These are phyloP conservation scores for Apocynum venetum DNA, from an alignment of 257 asterid genomes.

Conservation along the genomic window DNA sequence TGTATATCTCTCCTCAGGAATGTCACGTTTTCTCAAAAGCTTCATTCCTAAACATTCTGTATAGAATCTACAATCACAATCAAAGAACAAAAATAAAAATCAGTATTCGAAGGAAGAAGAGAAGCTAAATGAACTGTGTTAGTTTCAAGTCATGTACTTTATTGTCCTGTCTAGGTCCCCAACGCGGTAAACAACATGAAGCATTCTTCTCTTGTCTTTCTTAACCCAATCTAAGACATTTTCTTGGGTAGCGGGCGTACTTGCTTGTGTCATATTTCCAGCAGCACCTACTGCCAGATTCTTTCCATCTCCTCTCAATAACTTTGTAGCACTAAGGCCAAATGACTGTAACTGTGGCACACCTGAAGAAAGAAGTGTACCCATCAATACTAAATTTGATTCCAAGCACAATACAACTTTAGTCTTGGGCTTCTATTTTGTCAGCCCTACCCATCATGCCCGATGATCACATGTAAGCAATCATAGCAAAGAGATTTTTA, in stretches of 20 bases:
- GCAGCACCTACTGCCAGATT: slow-evolving; percentile 40
- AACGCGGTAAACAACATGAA: slow-evolving; percentile 96
- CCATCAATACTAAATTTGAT: slow-evolving; percentile 14
- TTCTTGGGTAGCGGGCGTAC: slow-evolving; percentile 61
- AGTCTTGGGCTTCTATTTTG: background rate
- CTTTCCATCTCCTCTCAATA: slow-evolving; percentile 37
- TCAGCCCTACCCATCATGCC: background rate
- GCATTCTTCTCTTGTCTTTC: slow-evolving; percentile 90
- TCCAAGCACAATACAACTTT: slow-evolving; percentile 3
- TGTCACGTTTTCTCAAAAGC: slow-evolving; percentile 86
- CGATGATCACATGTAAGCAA: background rate
- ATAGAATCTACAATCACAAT: slow-evolving; percentile 71
- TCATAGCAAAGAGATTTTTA: background rate
- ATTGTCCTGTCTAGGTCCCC: slow-evolving; percentile 98
- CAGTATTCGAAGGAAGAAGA: slow-evolving; percentile 16
- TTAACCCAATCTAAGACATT: slow-evolving; percentile 82
- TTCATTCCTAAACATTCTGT: slow-evolving; percentile 97
- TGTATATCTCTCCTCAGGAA: slow-evolving; percentile 91
- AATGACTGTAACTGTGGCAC: slow-evolving; percentile 57
- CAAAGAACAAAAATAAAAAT: slow-evolving; percentile 8
- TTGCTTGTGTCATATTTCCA: slow-evolving; percentile 63
- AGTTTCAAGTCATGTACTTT: slow-evolving; percentile 43
- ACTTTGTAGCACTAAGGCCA: slow-evolving; percentile 52
- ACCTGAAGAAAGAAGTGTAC: slow-evolving; percentile 36
- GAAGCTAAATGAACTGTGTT: slow-evolving; percentile 11